Base-by-base conservation (phyloP, 2,329 filamentous ascomycete species). In the Aspergillus versicolor region DNA sequence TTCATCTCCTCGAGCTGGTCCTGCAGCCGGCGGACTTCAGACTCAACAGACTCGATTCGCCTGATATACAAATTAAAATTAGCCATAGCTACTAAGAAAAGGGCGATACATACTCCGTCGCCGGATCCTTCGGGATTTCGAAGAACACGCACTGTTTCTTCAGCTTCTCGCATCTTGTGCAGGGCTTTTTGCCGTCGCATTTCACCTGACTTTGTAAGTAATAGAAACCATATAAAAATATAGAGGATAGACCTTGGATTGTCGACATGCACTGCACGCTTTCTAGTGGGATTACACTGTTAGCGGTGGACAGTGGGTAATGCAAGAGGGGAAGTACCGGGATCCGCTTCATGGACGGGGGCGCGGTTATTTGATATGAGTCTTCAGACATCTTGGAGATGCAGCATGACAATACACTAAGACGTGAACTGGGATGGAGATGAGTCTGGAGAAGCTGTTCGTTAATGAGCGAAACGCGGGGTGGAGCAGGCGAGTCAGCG, bases 131-230 rank as follows among this genome's bases (percentile, higher is more conserved):
- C 0, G 73, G 73, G 12, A 66, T 61, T 17, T 73, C 70, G 41
- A 73, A 72, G 57, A 74, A 74, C 0, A 73, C 58, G 21, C 73
- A 76, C 61, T 63, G 64, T n/a, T 73, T 75, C 11, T 67, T 68
- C 8, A 71, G 34, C 37, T 68, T 72, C 11, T 67, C 64, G 38
- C 73, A 75, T 59, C 73, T 70, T 17, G 71, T 67, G 54, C 73
- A 75, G 9, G 73, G 73, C 34, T 67, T 61, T 45, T 73, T 66
- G 6, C 70, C 72, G 56, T 75, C 73, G 48, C 73, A 76, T 67
- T 66, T 69, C 5, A 75, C 66, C 70, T 73, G 52, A 8, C 24
- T 22, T n/a, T 17, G 9, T 24, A 17, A 46, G 17, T 19, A 50
- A 24, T 41, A 9, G 21, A 21, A 21, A 21, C 21, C 21, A 21